Conservation (phyloP, 768 basidiomycete genomes). For the Russula sp. region DNA sequence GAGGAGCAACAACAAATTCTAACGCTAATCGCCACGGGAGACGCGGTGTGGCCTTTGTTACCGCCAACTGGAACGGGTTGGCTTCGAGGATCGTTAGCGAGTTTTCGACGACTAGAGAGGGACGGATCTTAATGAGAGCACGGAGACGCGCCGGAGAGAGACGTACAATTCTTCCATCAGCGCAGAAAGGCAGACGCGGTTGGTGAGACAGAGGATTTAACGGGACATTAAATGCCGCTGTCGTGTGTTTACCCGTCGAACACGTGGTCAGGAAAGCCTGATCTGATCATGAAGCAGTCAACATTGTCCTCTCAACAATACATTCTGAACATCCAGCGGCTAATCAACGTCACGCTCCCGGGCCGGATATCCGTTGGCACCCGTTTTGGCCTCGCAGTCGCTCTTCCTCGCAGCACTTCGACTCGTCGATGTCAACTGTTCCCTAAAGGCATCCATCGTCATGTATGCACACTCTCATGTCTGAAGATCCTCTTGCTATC, state of each 20-base stretch:
- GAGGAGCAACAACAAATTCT: neutral
- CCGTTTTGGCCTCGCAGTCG: neutral
- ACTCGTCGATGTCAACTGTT: slow-evolving; percentile 9
- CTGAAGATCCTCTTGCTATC: slow-evolving; percentile 42
- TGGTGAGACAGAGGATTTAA: neutral
- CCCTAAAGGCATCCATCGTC: slow-evolving; percentile 2
- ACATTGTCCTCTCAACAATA: no score
- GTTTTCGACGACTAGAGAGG: slow-evolving; percentile 23
- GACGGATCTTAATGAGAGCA: neutral
- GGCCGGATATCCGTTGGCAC: neutral
- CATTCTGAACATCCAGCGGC: no score
- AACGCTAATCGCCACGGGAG: slow-evolving; percentile 9
- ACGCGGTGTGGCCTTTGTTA: slow-evolving; percentile 4
- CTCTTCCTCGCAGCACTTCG: neutral
- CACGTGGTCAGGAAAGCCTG: neutral
- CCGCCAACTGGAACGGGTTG: neutral
- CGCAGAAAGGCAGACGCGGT: neutral
- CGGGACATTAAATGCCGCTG: neutral
- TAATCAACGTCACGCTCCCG: neutral
- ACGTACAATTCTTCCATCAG: slow-evolving; percentile 24
- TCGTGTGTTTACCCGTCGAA: neutral
- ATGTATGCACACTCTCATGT: slow-evolving; percentile 36
- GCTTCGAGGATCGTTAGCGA: slow-evolving; percentile 19
- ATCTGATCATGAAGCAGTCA: no score
- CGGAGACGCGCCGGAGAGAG: neutral